Percentiles rank a stretch among this genome's conserved stretches.
These are phyloP conservation scores for Macrolepiota albuminosa DNA, from an alignment of 768 basidiomycete genomes.

Conservation along the genomic window DNA sequence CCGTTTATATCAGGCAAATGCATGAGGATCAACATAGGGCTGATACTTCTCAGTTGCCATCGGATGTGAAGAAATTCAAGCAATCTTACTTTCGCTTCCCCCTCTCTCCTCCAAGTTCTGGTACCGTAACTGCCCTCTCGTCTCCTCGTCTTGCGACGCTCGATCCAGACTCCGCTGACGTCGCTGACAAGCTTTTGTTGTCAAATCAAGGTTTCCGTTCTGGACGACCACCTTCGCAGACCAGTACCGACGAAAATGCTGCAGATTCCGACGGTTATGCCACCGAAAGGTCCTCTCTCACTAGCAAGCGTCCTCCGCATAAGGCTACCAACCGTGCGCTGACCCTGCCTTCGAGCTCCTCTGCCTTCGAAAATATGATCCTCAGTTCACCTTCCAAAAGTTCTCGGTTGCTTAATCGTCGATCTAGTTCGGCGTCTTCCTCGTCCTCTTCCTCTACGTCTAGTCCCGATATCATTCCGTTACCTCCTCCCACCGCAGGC, in stretches of 20 bases:
- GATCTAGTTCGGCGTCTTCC: conserved; percentile 28
- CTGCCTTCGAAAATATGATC: conserved; percentile 9
- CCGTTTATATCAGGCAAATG: conserved; percentile 14
- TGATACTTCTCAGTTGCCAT: conserved; percentile 4
- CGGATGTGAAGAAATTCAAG: conserved; percentile 18
- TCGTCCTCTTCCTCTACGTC: conserved; percentile 31
- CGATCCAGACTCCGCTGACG: conserved; percentile 20
- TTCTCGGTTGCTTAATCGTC: conserved; percentile 27
- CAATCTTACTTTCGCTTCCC: conserved; percentile 35
- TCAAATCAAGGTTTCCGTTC: conserved; percentile 17
- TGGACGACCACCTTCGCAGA: conserved; percentile 22
- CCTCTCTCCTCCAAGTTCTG: conserved; percentile 43
- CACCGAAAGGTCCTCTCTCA: conserved; percentile 34
- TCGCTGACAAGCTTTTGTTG: conserved; percentile 15
- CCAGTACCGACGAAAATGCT: conserved; percentile 24
- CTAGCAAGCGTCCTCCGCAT: conserved; percentile 22
- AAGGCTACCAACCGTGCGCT: conserved; percentile 31
- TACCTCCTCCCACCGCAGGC: conserved; percentile 33
- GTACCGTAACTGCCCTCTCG: conserved; percentile 33
- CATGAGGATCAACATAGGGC: conserved; percentile 14
- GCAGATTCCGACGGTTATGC: conserved; percentile 42
- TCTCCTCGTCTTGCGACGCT: conserved; percentile 29
- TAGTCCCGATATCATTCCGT: conserved; percentile 20
- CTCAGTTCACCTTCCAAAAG: conserved; percentile 26
- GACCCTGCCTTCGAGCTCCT: conserved; percentile 29